Conservation (phyloP, 2,329 filamentous ascomycete species). For the Chaetomium sp. region DNA sequence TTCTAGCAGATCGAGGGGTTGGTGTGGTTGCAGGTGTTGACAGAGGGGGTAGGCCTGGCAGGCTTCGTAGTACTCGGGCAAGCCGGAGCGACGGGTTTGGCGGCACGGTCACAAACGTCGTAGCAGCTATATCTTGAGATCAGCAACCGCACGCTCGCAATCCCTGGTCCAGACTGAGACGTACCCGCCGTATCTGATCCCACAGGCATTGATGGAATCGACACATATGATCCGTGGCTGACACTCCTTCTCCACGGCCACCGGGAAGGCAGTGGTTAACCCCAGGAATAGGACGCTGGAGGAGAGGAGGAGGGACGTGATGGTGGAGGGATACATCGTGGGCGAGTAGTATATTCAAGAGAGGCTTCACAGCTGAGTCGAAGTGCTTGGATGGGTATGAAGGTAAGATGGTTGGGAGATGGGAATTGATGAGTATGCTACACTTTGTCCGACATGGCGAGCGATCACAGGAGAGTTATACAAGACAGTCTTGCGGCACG, state of each 20-base stretch:
- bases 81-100: constrained; percentile 14
- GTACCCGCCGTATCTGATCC: constrained; percentile 20
- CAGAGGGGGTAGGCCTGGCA: not conserved
- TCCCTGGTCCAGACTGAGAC: not conserved
- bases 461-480: constrained; percentile 7
- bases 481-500: not conserved
- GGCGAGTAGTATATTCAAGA: not conserved
- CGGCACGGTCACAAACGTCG: constrained; percentile 10
- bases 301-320: constrained; percentile 8
- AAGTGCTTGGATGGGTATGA: constrained; percentile 9
- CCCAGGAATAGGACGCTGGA: constrained; percentile 11
- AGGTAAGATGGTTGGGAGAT: constrained; percentile 8
- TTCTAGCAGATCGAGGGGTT: constrained; percentile 15
- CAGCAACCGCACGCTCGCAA: not conserved
- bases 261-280: constrained; percentile 7
- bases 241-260: constrained; percentile 1
- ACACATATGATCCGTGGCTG: constrained; percentile 16
- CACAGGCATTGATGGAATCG: constrained; percentile 18
- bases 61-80: constrained; percentile 9
- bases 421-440: not conserved
- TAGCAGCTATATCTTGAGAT: constrained; percentile 11
- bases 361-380: not conserved
- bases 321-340: constrained; percentile 10
- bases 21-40: constrained; percentile 1
- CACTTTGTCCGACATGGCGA: constrained; percentile 1